Evolutionary conservation across 257 asterid species (phyloP), one percentile per base, ranked within the genome.

Genomic region (Anisodus acutangulus): DNA sequence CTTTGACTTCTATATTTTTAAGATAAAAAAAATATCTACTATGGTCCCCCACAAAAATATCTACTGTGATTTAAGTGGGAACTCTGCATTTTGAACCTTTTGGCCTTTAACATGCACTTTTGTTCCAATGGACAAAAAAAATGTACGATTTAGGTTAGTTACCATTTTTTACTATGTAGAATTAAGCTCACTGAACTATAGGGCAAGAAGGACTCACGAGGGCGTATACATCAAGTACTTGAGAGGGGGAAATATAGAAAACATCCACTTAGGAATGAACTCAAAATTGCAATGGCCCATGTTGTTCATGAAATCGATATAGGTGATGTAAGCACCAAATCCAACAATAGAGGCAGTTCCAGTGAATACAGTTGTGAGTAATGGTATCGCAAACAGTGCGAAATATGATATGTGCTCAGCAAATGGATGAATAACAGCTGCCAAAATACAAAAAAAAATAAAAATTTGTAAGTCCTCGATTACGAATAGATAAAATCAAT

Each of bases 381-480:
- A 0, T 1, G 98, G 98, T 19, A 92, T 94, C 0, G 95, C 91
- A 16, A 95, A 95, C 0, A 95, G 93, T 43, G 35, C 0, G 70
- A 88, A 95, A 71, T 95, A 95, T 5, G 95, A 90, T 69, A 95
- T 83, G 83, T 90, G 95, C 90, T 95, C 98, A 51, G 93, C 98
- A 58, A 95, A 95, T 47, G 98, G 98, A 90, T 95, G 98, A 57
- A 92, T 86, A 54, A 95, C 98, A 37, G 98, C 98, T 95, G 95
- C 92, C 53, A 39, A 84, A 37, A 4, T 35, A 31, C 35, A 26
- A 53, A 78, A 41, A 4, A 55, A 55, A 78, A 41, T 2, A 13
- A 55, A 41, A 41, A 41, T 4, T 41, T 4, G 4, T 41, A 41
- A 41, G 45, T 41, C 45, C 45, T 41, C 45, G 35, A 31, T 41